Percentiles rank a stretch among this genome's conserved stretches.
These are phyloP conservation scores for Veloporphyrellus conicus DNA, from an alignment of 1,284 basidiomycete genomes.

Conservation along the genomic window DNA sequence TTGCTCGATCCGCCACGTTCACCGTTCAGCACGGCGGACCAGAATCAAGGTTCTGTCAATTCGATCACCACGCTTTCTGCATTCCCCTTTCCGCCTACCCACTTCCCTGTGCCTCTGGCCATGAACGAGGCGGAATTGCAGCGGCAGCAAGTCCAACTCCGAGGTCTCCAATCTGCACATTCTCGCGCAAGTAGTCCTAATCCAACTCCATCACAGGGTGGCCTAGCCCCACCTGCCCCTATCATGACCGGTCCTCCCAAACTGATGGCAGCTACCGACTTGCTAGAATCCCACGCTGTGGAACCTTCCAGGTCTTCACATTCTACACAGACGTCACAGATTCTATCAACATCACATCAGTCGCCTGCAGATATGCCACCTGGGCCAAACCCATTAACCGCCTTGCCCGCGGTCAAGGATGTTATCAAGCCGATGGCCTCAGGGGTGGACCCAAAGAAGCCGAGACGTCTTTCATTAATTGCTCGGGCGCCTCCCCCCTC, in stretches of 20 bases:
- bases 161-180: constrained; percentile 15
- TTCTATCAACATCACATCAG: constrained; percentile 4
- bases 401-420: not conserved
- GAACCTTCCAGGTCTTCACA: constrained; percentile 3
- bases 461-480: constrained; percentile 23
- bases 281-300: constrained; percentile 5
- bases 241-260: constrained; percentile 21
- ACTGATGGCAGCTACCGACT: constrained; percentile 1
- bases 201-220: constrained; percentile 16
- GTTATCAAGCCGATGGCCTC: not conserved
- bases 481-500: constrained; percentile 13
- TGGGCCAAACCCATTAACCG: not conserved
- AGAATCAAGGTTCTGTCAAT: constrained; percentile 38
- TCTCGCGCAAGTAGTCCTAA: constrained; percentile 22
- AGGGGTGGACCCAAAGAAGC: constrained; percentile 9
- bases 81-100: constrained; percentile 67
- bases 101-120: constrained; percentile 59
- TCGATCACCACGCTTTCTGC: constrained; percentile 64
- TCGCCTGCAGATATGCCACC: not conserved
- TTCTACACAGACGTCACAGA: constrained; percentile 6
- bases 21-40: constrained; percentile 36
- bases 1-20: constrained; percentile 35
- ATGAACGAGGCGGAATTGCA: constrained; percentile 25
- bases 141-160: constrained; percentile 30
- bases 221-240: constrained; percentile 28